phyloP scores from a whole-genome alignment of 2,329 filamentous ascomycete genomes.

The Colletotrichum lupini region DNA sequence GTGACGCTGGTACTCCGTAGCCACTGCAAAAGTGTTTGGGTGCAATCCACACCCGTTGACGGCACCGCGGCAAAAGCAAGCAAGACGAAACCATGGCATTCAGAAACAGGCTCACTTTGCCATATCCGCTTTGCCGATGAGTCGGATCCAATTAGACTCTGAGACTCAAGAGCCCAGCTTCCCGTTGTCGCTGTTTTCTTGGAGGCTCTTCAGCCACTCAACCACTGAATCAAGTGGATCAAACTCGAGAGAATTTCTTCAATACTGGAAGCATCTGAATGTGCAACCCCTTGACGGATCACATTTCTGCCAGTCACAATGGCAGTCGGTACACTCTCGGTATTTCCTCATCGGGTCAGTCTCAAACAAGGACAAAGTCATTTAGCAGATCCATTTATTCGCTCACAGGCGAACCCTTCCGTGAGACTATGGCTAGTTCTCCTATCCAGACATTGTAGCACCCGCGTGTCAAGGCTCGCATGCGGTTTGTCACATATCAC shows the following conservation, averaged over 20 bases:
- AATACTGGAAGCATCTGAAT: background rate
- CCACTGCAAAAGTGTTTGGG: background rate
- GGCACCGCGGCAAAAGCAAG: conserved; percentile 17
- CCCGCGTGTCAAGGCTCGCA: conserved; percentile 17
- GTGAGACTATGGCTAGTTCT: background rate
- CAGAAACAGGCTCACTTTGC: background rate
- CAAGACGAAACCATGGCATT: conserved; percentile 4
- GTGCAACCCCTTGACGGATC: no score
- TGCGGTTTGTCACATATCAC: conserved; percentile 15
- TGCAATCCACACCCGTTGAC: conserved; percentile 9
- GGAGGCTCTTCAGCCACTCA: background rate
- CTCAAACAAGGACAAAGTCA: background rate
- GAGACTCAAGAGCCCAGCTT: background rate
- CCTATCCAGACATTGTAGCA: background rate
- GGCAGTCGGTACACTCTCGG: background rate
- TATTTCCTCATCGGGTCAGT: background rate
- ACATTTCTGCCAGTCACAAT: background rate
- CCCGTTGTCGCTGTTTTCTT: background rate
- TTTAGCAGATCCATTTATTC: background rate
- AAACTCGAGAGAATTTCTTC: background rate
- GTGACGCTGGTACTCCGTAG: conserved; percentile 3
- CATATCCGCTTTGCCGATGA: background rate
- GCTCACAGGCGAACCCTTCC: background rate
- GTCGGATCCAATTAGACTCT: background rate
- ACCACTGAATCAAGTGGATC: background rate